phyloP scores from a whole-genome alignment of 164 flowering plant species.

The Berberis vulgaris region DNA sequence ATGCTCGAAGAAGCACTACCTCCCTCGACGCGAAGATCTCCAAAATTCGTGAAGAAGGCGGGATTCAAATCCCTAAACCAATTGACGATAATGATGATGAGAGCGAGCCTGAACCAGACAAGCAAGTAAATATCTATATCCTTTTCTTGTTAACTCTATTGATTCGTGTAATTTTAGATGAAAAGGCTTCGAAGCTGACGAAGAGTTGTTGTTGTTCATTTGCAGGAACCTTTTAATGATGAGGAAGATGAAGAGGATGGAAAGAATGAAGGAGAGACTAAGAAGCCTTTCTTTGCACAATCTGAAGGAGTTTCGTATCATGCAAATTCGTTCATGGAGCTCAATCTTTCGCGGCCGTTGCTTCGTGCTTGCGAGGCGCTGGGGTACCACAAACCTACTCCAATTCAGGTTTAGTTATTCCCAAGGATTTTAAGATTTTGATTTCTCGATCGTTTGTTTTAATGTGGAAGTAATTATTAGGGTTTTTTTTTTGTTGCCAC shows the following conservation, averaged over 20 bases:
- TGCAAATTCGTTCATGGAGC: constrained; percentile 85
- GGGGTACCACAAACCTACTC: constrained; percentile 82
- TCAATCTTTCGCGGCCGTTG: constrained; percentile 83
- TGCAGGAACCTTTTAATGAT: constrained; percentile 49
- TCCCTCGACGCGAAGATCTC: constrained; percentile 72
- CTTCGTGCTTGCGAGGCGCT: constrained; percentile 81
- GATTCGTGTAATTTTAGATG: background rate
- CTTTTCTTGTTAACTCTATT: background rate
- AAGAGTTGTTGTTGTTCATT: background rate
- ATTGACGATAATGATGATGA: constrained; percentile 19
- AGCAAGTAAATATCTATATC: constrained; percentile 30
- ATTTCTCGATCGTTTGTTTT: background rate
- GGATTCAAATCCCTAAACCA: constrained; percentile 12
- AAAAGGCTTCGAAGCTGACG: background rate
- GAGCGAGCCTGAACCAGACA: constrained; percentile 28
- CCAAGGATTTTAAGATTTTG: background rate
- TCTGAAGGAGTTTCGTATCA: constrained; percentile 69
- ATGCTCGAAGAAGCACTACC: constrained; percentile 79
- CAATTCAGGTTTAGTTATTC: constrained; percentile 66
- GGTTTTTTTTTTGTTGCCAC: background rate
- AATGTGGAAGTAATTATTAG: background rate
- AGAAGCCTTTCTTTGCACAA: constrained; percentile 50
- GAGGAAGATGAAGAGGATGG: constrained; percentile 39
- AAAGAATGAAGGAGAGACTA: constrained; percentile 17
- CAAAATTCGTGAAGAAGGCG: constrained; percentile 34